Evolutionary conservation across 108 stramenopile species (phyloP).

Genomic region (Cyclotella atomus): DNA sequence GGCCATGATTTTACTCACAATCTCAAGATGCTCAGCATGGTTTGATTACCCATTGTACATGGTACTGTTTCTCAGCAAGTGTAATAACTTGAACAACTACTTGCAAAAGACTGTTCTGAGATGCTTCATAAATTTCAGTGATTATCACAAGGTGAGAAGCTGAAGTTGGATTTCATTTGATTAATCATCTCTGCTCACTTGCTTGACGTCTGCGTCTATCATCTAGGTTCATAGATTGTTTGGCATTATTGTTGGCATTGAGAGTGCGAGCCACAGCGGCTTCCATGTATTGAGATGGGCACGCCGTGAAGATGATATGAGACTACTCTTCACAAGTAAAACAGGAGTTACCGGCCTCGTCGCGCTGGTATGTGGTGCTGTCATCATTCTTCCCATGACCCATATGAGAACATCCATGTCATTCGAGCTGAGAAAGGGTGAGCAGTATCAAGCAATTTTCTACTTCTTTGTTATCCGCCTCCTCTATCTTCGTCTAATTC

Average conservation of each 20-base stretch:
- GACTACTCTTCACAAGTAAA: conserved; percentile 12
- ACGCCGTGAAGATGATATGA: conserved; percentile 2
- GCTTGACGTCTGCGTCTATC: too few species aligned
- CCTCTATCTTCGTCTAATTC: too few species aligned
- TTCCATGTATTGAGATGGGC: conserved; percentile 31
- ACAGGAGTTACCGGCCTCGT: conserved; percentile 40
- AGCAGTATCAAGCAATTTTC: too few species aligned
- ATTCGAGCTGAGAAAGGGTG: conserved; percentile 5
- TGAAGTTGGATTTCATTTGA: too few species aligned
- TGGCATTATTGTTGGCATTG: conserved; percentile 28
- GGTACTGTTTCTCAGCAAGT: conserved; percentile 29
- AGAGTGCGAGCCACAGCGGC: conserved; percentile 19
- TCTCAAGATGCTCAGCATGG: conserved; percentile 22
- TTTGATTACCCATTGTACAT: conserved; percentile 43
- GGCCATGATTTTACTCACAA: conserved; percentile 17
- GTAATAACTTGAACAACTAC: conserved; percentile 24
- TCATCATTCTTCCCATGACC: conserved; percentile 32
- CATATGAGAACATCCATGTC: background rate
- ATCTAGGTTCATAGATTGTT: conserved; percentile 28
- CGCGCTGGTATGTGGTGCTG: conserved; percentile 11
- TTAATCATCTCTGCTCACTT: too few species aligned
- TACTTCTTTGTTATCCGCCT: too few species aligned
- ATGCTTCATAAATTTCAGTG: conserved; percentile 20
- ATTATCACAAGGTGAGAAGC: conserved; percentile 25
- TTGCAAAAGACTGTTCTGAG: conserved; percentile 17